phyloP scores from a whole-genome alignment of 176 grass and related monocot genomes.

The Hyparrhenia diplandra region DNA sequence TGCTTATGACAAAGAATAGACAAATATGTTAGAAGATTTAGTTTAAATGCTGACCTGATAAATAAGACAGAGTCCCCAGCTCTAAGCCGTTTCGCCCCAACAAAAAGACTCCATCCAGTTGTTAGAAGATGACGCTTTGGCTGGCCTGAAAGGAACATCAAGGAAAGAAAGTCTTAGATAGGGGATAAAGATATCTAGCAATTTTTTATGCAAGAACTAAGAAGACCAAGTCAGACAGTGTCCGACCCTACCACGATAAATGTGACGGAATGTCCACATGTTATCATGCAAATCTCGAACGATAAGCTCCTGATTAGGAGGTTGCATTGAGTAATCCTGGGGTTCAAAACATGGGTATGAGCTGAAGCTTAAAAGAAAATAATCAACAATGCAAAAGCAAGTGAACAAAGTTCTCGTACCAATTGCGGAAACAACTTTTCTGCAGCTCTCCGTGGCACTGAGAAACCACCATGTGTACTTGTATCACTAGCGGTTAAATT shows the following conservation, averaged over 20 bases:
- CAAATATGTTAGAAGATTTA: background rate
- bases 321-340: conserved; percentile 95
- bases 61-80: conserved; percentile 97
- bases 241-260: conserved; percentile 87
- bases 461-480: conserved; percentile 98
- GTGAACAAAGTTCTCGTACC: conserved; percentile 26
- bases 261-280: conserved; percentile 98
- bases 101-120: conserved; percentile 98
- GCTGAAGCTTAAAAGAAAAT: background rate
- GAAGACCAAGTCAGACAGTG: conserved; percentile 21
- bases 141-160: conserved; percentile 59
- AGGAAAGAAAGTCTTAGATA: background rate
- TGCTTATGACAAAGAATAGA: background rate
- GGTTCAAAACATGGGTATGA: conserved; percentile 22
- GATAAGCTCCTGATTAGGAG: conserved; percentile 90
- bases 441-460: conserved; percentile 81
- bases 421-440: conserved; percentile 97
- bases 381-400: background rate
- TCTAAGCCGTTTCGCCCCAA: conserved; percentile 86
- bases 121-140: conserved; percentile 98
- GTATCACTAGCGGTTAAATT: conserved; percentile 92
- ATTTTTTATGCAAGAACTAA: conserved; percentile 3
- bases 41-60: conserved; percentile 59
- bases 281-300: conserved; percentile 96
- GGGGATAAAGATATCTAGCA: background rate